Evolutionary conservation across 2,329 filamentous ascomycete species (phyloP).

Genomic region (Monosporascus sp.): DNA sequence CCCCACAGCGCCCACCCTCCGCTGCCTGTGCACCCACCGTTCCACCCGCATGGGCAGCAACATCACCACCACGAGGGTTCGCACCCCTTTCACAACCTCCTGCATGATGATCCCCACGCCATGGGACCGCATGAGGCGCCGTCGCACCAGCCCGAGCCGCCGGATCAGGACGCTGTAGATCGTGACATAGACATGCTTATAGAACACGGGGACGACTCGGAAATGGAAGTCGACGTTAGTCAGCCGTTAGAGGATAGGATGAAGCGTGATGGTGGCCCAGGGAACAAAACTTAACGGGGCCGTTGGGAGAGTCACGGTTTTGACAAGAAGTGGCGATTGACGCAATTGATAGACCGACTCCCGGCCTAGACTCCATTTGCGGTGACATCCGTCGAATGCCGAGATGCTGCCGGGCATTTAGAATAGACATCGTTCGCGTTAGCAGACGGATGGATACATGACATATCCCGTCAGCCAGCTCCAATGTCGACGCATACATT

Average conservation of each 20-base stretch:
- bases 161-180: conserved; percentile 19
- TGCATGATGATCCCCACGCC: conserved; percentile 32
- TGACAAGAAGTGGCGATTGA: too few species aligned
- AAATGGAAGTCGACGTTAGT: conserved; percentile 18
- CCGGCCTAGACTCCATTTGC: too few species aligned
- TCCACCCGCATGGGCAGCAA: not conserved
- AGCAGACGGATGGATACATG: too few species aligned
- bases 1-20: conserved; percentile 11
- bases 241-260: conserved; percentile 1
- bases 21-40: not conserved
- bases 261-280: conserved; percentile 1
- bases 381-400: too few species aligned
- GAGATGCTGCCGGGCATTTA: too few species aligned
- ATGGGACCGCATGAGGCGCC: not conserved
- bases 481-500: too few species aligned
- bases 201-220: conserved; percentile 17
- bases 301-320: too few species aligned
- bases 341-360: too few species aligned
- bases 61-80: conserved; percentile 35
- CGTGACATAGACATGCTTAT: conserved; percentile 28
- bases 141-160: conserved; percentile 7
- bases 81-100: conserved; percentile 48
- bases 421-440: too few species aligned
- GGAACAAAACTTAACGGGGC: not conserved
- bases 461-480: too few species aligned